Conservation (phyloP, 202 grass and related monocot species). For the Hordeum pubiflorum region DNA sequence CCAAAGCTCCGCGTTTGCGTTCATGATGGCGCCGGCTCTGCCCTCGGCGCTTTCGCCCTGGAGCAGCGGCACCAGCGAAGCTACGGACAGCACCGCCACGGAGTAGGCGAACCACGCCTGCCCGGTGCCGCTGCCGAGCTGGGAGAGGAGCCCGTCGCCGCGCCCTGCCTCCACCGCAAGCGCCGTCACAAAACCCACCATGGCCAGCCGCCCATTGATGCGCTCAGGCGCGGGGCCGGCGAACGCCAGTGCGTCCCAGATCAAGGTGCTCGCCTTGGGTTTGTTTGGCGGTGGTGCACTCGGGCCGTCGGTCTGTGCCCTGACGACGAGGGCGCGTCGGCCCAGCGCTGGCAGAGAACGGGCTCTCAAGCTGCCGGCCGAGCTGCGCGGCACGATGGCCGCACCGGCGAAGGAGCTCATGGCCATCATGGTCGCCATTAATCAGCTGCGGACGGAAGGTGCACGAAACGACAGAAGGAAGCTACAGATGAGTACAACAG, state of each 20-base stretch:
- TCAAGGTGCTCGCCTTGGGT: not conserved
- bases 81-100: not conserved
- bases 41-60: not conserved
- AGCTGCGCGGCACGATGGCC: not conserved
- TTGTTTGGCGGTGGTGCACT: not conserved
- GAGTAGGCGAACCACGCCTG: not conserved
- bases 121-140: not conserved
- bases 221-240: not conserved
- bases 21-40: not conserved
- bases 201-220: not conserved
- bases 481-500: too few species aligned
- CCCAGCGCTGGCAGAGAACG: not conserved
- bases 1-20: not conserved
- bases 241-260: not conserved
- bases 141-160: not conserved
- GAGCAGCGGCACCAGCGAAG: not conserved
- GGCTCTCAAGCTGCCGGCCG: not conserved
- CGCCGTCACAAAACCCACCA: not conserved
- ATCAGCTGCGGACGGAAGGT: not conserved
- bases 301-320: not conserved
- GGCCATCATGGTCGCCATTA: not conserved
- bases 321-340: not conserved
- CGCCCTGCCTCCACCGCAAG: not conserved
- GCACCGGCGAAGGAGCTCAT: not conserved
- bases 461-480: not conserved